Evolutionary conservation across 495 filamentous ascomycete genomes (phyloP), one percentile per base, ranked within the genome.

Genomic region (Cercophora samala): DNA sequence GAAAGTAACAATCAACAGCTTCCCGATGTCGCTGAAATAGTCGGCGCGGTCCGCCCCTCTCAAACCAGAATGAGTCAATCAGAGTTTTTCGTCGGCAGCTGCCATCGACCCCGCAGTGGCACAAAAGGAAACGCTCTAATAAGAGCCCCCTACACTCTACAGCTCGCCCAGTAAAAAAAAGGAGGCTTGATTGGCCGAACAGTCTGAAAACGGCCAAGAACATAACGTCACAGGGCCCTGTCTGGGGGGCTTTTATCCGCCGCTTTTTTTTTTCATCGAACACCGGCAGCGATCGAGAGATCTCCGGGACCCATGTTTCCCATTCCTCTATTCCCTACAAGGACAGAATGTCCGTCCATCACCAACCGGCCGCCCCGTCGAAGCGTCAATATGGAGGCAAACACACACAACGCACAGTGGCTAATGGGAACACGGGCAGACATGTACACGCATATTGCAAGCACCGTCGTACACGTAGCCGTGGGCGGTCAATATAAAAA

Each of bases 11-110:
- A 64, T 32, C 17, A 32, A 26, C 61, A 63, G 68, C 65, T 68
- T 70, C 69, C 74, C 74, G 74, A 75, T 75, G 73, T 74, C 74
- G 74, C 74, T 76, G 68, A 73, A 72, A 76, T 75, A 76, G 51
- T 70, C 62, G 37, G 25, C 64, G 29, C 26, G 53, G 51, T 58
- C 54, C 65, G 67, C 63, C 66, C 68, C 67, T 68, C 64, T 56
- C 62, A 46, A 51, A 60, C 60, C 64, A 52, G 62, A 56, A 71
- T 76, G 74, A 76, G 70, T 76, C 74, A 76, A 75, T 70, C 73
- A 75, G 71, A 76, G 70, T 75, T 76, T 75, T 76, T 68, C 63
- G 58, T 52, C 62, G 67, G 64, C 68, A 68, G 37, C 59, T 55
- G 63, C 25, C 46, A 70, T 25, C 56, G 60, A 69, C 74, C 74